phyloP scores from a whole-genome alignment of 768 basidiomycete genomes.

The Peribolospora kevripleyi region DNA sequence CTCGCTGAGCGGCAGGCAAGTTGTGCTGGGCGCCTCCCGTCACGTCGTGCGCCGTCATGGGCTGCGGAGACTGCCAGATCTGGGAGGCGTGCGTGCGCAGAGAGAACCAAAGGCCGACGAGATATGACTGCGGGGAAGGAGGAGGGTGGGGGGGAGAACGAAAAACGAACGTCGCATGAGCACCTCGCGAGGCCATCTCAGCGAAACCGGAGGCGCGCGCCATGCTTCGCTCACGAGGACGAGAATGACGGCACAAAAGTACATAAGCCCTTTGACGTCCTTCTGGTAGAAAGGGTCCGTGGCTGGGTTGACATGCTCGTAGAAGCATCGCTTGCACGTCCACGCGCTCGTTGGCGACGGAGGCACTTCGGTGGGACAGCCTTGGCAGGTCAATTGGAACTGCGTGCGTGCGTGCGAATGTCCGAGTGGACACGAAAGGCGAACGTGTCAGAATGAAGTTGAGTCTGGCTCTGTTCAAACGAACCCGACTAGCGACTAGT shows the following conservation, averaged over 20 bases:
- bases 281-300: constrained; percentile 90
- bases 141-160: constrained; percentile 1
- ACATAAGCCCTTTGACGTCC: constrained; percentile 86
- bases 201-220: no score
- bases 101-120: constrained; percentile 95
- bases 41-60: constrained; percentile 19
- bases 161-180: no score
- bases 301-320: constrained; percentile 77
- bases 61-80: constrained; percentile 53
- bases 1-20: constrained; percentile 17
- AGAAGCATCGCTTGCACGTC: constrained; percentile 79
- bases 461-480: not conserved
- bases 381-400: constrained; percentile 70
- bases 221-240: constrained; percentile 41
- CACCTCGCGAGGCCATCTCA: no score
- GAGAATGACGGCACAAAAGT: constrained; percentile 72
- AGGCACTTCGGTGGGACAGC: constrained; percentile 32
- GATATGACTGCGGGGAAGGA: constrained; percentile 44
- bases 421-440: not conserved
- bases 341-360: constrained; percentile 29
- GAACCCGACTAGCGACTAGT: not conserved
- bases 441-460: not conserved
- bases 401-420: constrained; percentile 15
- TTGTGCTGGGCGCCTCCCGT: constrained; percentile 7
- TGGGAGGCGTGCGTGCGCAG: constrained; percentile 90